These are phyloP conservation scores for Pyrenochaeta sp. DNA, from an alignment of 2,329 filamentous ascomycete genomes.

Conservation along the genomic window DNA sequence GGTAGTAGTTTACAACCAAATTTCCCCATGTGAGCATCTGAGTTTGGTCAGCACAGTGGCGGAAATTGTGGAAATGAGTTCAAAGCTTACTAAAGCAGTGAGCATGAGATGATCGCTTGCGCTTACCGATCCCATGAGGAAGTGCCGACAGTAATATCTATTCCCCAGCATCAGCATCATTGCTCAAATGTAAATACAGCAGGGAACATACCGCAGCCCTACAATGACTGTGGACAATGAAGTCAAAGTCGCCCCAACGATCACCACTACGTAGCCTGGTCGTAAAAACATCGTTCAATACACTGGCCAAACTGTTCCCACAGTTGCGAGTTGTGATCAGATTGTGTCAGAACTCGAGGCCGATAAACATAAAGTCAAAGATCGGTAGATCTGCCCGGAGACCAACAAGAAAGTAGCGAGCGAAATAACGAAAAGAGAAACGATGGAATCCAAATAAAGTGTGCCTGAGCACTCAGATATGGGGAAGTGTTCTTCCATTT, in stretches of 20 bases:
- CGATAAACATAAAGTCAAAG: constrained; percentile 1
- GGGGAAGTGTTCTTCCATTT: constrained; percentile 13
- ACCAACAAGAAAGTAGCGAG: constrained; percentile 10
- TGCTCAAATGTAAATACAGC: neutral
- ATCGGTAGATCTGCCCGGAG: constrained; percentile 6
- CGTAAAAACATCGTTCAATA: constrained; percentile 36
- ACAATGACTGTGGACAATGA: constrained; percentile 45
- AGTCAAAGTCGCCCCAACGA: constrained; percentile 46
- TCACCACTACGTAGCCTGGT: constrained; percentile 45
- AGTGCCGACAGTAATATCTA: constrained; percentile 48
- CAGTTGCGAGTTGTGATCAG: constrained; percentile 1
- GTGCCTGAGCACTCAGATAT: constrained; percentile 14
- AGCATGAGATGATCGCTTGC: constrained; percentile 48
- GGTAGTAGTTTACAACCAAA: constrained; percentile 46
- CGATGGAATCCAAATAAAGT: constrained; percentile 8
- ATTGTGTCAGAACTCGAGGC: neutral
- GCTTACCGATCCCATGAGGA: constrained; percentile 39
- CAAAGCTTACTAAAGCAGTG: constrained; percentile 36
- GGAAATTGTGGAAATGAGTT: neutral
- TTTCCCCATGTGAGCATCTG: constrained; percentile 48
- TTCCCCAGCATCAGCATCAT: constrained; percentile 6
- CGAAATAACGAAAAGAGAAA: constrained; percentile 13
- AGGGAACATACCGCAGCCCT: constrained; percentile 35
- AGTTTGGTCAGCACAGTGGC: constrained; percentile 13
- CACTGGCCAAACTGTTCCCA: neutral